These are phyloP conservation scores for Xylariales sp. DNA, from an alignment of 2,329 filamentous ascomycete genomes.

Conservation along the genomic window DNA sequence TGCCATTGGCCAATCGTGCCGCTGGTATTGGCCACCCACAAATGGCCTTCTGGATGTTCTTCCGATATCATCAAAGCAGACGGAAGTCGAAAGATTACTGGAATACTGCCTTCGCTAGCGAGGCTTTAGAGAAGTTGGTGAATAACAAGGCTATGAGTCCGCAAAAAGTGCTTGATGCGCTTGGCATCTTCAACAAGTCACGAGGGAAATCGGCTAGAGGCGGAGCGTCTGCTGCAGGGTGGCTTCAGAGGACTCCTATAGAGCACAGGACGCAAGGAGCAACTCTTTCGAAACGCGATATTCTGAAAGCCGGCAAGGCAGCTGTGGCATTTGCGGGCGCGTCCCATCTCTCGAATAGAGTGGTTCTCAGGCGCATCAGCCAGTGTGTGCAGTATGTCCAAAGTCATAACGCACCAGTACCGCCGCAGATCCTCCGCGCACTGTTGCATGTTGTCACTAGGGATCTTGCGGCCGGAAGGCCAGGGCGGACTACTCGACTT, in stretches of 20 bases:
- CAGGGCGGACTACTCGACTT: slow-evolving; percentile 30
- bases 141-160: slow-evolving; percentile 12
- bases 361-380: slow-evolving; percentile 26
- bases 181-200: slow-evolving; percentile 11
- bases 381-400: slow-evolving; percentile 26
- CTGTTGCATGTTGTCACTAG: slow-evolving; percentile 30
- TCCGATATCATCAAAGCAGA: slow-evolving; percentile 13
- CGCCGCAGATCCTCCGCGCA: slow-evolving; percentile 21
- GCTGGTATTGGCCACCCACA: slow-evolving; percentile 17
- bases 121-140: slow-evolving; percentile 16
- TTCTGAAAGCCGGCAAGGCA: background rate
- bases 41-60: slow-evolving; percentile 20
- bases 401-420: slow-evolving; percentile 16
- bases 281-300: background rate
- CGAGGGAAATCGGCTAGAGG: background rate
- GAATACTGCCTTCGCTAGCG: slow-evolving; percentile 16
- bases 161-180: slow-evolving; percentile 12
- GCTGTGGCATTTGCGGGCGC: slow-evolving; percentile 17
- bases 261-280: background rate
- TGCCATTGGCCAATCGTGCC: slow-evolving; percentile 18
- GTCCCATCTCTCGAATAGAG: slow-evolving; percentile 16
- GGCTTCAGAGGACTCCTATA: too few relatives aligned
- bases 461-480: slow-evolving; percentile 27
- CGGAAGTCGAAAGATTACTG: slow-evolving; percentile 14
- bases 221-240: too few relatives aligned